Evolutionary conservation across 75 land plant species (phyloP).

Genomic region (Sequoia sempervirens): DNA sequence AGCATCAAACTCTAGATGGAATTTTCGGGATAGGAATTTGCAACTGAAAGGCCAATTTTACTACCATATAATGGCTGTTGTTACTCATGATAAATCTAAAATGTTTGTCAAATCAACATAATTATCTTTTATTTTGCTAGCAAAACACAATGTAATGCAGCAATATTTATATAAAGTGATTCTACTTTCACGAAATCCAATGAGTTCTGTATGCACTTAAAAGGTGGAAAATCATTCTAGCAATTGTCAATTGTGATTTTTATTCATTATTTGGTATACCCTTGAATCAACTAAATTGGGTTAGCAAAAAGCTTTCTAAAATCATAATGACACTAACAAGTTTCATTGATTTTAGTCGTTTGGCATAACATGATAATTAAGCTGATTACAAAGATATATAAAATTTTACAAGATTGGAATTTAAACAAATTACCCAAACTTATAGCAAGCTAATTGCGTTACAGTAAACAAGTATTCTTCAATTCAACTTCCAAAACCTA

Average conservation of each 20-base stretch:
- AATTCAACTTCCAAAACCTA: neutral
- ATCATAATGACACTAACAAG: neutral
- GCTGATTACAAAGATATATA: neutral
- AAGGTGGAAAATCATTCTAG: too few relatives aligned
- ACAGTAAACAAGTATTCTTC: neutral
- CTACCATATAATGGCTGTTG: neutral
- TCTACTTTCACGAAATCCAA: neutral
- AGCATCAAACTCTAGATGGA: too few relatives aligned
- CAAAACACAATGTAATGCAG: neutral
- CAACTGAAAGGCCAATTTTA: neutral
- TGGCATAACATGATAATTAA: too few relatives aligned
- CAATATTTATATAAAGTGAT: too few relatives aligned
- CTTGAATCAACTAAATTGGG: neutral
- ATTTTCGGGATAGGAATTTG: neutral
- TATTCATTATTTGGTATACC: neutral
- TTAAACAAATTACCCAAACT: neutral
- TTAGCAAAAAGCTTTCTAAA: neutral
- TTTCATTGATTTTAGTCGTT: neutral
- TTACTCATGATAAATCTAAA: neutral
- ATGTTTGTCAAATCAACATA: neutral
- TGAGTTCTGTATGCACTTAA: neutral
- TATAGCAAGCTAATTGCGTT: too few relatives aligned
- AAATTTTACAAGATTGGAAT: neutral
- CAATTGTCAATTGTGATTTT: neutral
- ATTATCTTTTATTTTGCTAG: neutral